Percentiles rank a stretch among this genome's conserved stretches.
Evolutionary conservation across 1,284 basidiomycete species (phyloP).

Genomic region (Pseudozyma pruni): DNA sequence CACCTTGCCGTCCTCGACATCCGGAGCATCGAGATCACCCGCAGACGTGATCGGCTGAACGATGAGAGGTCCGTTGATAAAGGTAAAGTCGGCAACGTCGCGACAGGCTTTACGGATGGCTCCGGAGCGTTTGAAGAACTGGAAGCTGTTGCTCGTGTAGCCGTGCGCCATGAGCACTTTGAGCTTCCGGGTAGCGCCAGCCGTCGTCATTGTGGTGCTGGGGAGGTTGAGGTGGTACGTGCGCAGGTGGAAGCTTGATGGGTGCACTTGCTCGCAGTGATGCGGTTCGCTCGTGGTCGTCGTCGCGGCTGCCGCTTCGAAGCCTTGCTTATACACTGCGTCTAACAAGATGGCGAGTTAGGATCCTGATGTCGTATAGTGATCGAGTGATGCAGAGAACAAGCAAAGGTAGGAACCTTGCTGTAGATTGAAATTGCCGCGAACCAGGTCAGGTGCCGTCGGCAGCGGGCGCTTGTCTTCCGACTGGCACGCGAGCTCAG

Average conservation of each 20-base stretch:
- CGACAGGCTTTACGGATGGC: constrained; percentile 63
- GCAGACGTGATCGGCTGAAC: constrained; percentile 60
- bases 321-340: too few relatives aligned
- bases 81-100: constrained; percentile 63
- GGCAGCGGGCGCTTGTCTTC: too few relatives aligned
- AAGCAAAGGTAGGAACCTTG: too few relatives aligned
- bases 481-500: too few relatives aligned
- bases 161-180: constrained; percentile 64
- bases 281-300: too few relatives aligned
- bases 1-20: constrained; percentile 40
- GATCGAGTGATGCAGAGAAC: too few relatives aligned
- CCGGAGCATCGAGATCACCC: constrained; percentile 55
- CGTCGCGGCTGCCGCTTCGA: too few relatives aligned
- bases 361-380: too few relatives aligned
- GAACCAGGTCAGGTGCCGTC: too few relatives aligned
- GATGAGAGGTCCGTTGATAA: constrained; percentile 61
- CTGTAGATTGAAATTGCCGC: too few relatives aligned
- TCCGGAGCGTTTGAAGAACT: constrained; percentile 52
- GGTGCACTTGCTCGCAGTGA: too few relatives aligned
- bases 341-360: too few relatives aligned
- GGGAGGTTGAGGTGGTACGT: background rate
- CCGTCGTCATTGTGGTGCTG: constrained; percentile 13
- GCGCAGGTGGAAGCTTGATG: background rate
- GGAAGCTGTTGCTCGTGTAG: constrained; percentile 63
- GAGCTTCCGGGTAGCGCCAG: constrained; percentile 46